Base-by-base conservation (phyloP, 305 asterid species). In the Fraxinus platypoda region DNA sequence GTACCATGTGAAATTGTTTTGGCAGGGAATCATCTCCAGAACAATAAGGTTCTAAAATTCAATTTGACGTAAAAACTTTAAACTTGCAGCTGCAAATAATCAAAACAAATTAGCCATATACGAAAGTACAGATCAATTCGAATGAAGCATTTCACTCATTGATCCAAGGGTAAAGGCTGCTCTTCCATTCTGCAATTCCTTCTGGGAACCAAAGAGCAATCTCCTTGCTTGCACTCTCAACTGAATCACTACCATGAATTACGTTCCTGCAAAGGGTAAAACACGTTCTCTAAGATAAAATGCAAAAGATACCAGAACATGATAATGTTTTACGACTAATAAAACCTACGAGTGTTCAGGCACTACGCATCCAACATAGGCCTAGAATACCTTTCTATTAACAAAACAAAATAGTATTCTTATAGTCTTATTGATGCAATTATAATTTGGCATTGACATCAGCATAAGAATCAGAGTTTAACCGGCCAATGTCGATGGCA, bases 191-290 rank as follows among this genome's bases (percentile, higher is more conserved):
- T 0, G 93, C 90, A 79, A 91, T 54, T 23, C 98, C 97, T 73
- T 93, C 98, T 0, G 97, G 97, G 89, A 95, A 95, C 99, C 96
- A 95, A 13, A 95, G 95, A 71, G 97, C 96, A 71, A 95, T 94
- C 86, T 94, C 97, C 87, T 95, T 95, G 80, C 88, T 90, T 6
- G 88, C 98, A 64, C 97, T 95, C 93, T 93, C 97, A 23, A 95
- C 98, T 0, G 95, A 89, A 83, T 95, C 99, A 79, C 98, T 94
- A 9, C 99, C 97, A 26, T 95, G 97, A 84, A 95, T 95, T 49
- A 95, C 93, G 37, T 95, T 95, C 94, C 99, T 94, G 88, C 86
- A 80, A 59, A 59, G 30, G 13, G 70, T 21, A 0, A 57, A 57
- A 57, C 26, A 6, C 11, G 9, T 19, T 57, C n/a, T 15, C 11